A percentile compares a stretch with the other conserved stretches of the same genome.
Evolutionary conservation across 371 early-diverging fungal species (phyloP).

Genomic region (Mucor mucedo): DNA sequence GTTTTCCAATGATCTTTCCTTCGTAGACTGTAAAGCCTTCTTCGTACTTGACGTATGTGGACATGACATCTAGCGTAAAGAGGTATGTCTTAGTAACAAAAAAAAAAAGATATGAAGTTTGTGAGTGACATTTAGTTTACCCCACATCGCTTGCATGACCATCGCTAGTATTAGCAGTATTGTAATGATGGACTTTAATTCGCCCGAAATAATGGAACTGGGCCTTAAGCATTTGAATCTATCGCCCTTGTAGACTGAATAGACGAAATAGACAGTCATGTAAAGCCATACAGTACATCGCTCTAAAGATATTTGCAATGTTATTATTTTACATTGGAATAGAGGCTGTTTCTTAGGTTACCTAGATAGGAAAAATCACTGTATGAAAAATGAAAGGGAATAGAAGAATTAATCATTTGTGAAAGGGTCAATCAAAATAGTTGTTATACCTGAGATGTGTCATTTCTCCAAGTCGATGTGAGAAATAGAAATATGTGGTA

Average conservation of each 20-base stretch:
- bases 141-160: conserved; percentile 39
- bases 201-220: conserved; percentile 35
- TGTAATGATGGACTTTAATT: conserved; percentile 45
- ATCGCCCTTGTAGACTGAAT: conserved; percentile 33
- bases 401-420: background rate
- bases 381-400: background rate
- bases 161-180: conserved; percentile 40
- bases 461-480: conserved; percentile 19
- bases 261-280: conserved; percentile 25
- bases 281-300: conserved; percentile 34
- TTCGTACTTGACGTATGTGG: conserved; percentile 44
- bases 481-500: conserved; percentile 4
- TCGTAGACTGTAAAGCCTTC: conserved; percentile 37
- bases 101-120: background rate
- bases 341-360: conserved; percentile 15
- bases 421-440: background rate
- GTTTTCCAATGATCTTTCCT: conserved; percentile 33
- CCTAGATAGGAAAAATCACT: conserved; percentile 54
- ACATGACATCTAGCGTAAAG: conserved; percentile 27
- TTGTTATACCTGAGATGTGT: conserved; percentile 44
- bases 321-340: background rate
- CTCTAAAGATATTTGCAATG: conserved; percentile 19
- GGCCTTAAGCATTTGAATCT: conserved; percentile 34
- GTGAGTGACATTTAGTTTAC: conserved; percentile 15
- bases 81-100: too few species aligned